Evolutionary conservation across 352 stramenopile species (phyloP).

Genomic region (Pythium brachiatum): DNA sequence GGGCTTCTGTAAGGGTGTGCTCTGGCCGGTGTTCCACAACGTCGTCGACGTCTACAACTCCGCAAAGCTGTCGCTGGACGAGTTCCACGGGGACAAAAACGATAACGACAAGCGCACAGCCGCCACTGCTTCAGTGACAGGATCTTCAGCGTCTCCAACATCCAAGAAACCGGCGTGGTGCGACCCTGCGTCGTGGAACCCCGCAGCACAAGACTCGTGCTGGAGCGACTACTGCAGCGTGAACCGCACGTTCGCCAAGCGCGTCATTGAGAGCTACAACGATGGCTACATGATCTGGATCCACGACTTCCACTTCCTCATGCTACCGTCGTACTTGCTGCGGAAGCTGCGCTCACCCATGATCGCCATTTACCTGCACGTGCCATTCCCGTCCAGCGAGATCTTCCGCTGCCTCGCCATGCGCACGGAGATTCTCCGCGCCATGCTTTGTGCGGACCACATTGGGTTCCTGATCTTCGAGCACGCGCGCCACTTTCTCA

Average conservation of each 20-base stretch:
- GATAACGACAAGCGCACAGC: background rate
- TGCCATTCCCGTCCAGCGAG: conserved; percentile 97
- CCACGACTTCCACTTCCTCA: conserved; percentile 97
- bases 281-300: conserved; percentile 94
- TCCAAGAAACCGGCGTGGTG: conserved; percentile 36
- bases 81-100: conserved; percentile 13
- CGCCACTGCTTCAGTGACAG: background rate
- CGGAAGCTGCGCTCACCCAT: conserved; percentile 89
- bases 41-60: conserved; percentile 95
- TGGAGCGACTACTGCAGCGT: conserved; percentile 81
- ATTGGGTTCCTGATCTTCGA: conserved; percentile 94
- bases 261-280: conserved; percentile 71
- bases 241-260: conserved; percentile 43
- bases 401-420: conserved; percentile 96
- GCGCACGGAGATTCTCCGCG: conserved; percentile 89
- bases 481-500: conserved; percentile 92
- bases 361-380: conserved; percentile 97
- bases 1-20: conserved; percentile 96
- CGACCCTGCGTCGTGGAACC: conserved; percentile 75
- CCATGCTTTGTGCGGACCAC: conserved; percentile 89
- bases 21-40: conserved; percentile 98
- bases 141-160: background rate
- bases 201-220: conserved; percentile 69
- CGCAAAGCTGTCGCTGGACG: conserved; percentile 61
- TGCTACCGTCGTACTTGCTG: conserved; percentile 96